These are phyloP conservation scores for Paecilomyces niveus DNA, from an alignment of 2,329 filamentous ascomycete species.

Conservation along the genomic window DNA sequence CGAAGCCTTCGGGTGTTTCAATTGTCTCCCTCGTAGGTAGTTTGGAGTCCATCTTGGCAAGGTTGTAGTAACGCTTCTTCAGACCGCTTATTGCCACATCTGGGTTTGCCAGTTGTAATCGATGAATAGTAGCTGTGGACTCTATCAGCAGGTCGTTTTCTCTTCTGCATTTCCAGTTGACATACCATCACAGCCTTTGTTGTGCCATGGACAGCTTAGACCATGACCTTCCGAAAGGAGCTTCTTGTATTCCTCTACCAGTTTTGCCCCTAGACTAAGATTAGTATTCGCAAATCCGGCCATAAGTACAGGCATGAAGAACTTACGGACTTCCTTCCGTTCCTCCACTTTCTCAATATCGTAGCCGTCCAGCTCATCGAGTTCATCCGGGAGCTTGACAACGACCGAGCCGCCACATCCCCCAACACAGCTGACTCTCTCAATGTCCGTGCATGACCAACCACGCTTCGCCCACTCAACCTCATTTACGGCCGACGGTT, in stretches of 20 bases:
- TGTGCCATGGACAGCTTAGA: conserved; percentile 78
- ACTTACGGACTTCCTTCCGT: conserved; percentile 37
- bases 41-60: conserved; percentile 32
- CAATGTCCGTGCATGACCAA: conserved; percentile 77
- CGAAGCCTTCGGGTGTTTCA: conserved; percentile 22
- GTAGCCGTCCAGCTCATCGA: conserved; percentile 46
- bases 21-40: conserved; percentile 24
- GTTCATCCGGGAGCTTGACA: conserved; percentile 66
- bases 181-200: conserved; percentile 75
- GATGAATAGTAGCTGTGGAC: conserved; percentile 53
- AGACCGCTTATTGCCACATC: conserved; percentile 52
- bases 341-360: conserved; percentile 36
- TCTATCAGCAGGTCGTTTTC: conserved; percentile 13
- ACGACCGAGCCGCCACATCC: conserved; percentile 79
- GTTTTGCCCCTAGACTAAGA: conserved; percentile 46
- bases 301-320: not conserved
- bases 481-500: conserved; percentile 78
- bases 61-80: conserved; percentile 56
- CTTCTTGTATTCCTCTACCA: conserved; percentile 69
- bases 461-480: conserved; percentile 91
- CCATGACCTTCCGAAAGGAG: conserved; percentile 69
- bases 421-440: conserved; percentile 73
- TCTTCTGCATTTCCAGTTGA: not conserved
- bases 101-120: conserved; percentile 58
- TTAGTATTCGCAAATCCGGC: conserved; percentile 3